Percentiles rank a stretch among this genome's conserved stretches.
phyloP scores from a whole-genome alignment of 164 flowering plant species.

The Berberis thunbergii region DNA sequence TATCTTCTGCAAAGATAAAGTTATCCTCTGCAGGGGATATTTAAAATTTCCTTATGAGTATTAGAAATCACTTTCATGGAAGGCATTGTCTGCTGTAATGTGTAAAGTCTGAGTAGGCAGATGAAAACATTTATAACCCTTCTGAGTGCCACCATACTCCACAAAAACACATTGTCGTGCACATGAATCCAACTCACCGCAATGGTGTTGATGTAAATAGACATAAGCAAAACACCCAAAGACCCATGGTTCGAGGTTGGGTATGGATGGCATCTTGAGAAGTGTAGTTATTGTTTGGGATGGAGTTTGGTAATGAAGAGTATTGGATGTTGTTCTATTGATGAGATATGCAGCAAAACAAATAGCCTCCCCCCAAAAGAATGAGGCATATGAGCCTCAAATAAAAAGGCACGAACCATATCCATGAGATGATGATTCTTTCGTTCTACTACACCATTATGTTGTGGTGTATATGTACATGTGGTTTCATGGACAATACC shows the following conservation, averaged over 20 bases:
- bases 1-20: neutral
- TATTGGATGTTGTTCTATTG: neutral
- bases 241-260: neutral
- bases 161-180: neutral
- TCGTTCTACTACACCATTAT: constrained; percentile 2
- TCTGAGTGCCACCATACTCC: neutral
- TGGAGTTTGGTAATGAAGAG: neutral
- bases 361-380: neutral
- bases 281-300: neutral
- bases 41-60: neutral
- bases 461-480: neutral
- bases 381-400: neutral
- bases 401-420: neutral
- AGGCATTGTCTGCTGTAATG: neutral
- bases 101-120: neutral
- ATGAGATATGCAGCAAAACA: neutral
- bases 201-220: neutral
- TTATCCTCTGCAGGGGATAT: neutral
- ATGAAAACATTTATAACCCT: neutral
- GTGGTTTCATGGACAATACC: no score
- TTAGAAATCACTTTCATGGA: neutral
- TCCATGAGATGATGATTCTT: neutral
- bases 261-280: neutral
- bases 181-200: neutral
- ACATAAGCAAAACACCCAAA: neutral